phyloP scores from a whole-genome alignment of 805 yeast species.

The Osmozyma mogii region DNA sequence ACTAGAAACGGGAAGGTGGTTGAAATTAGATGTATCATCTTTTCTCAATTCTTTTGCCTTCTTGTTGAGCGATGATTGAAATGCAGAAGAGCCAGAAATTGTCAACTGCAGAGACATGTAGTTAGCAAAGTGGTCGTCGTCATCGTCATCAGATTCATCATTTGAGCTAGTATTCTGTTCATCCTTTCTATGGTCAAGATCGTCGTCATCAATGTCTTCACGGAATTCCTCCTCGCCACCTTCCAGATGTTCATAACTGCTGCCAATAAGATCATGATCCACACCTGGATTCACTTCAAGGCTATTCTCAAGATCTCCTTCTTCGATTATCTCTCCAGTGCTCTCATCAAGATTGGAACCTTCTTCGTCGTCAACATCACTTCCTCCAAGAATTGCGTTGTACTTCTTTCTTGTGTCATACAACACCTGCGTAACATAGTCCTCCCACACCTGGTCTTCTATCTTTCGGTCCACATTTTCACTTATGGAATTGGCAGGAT shows the following conservation, averaged over 20 bases:
- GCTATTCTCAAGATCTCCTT: constrained; percentile 21
- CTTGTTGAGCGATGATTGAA: constrained; percentile 39
- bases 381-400: constrained; percentile 88
- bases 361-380: constrained; percentile 32
- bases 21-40: constrained; percentile 4
- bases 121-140: constrained; percentile 54
- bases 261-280: constrained; percentile 23
- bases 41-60: constrained; percentile 15
- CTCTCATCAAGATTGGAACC: constrained; percentile 27
- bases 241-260: constrained; percentile 20
- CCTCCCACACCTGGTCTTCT: constrained; percentile 56
- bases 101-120: constrained; percentile 73
- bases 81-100: constrained; percentile 35
- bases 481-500: constrained; percentile 30
- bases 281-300: constrained; percentile 23
- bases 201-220: constrained; percentile 22
- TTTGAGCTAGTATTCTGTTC: constrained; percentile 3
- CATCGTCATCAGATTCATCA: constrained; percentile 30
- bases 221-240: constrained; percentile 19
- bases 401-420: constrained; percentile 90
- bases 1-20: constrained; percentile 6
- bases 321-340: constrained; percentile 31
- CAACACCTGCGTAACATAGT: constrained; percentile 73
- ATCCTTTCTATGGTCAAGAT: constrained; percentile 20
- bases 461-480: constrained; percentile 30